These are phyloP conservation scores for Sindora glabra DNA, from an alignment of 306 rosid species.

Conservation along the genomic window DNA sequence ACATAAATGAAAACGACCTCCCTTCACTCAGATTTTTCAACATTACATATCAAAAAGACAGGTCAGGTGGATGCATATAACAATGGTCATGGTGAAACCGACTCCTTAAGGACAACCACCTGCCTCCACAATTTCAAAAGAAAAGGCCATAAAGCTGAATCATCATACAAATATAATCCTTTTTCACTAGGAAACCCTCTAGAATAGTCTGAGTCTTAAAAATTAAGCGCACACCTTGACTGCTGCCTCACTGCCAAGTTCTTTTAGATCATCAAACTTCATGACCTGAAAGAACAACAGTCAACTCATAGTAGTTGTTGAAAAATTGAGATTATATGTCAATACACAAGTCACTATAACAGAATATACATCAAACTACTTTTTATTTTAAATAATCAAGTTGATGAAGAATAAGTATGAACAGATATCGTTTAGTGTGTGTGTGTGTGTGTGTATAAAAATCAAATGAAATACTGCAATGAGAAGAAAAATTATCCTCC, in stretches of 20 bases:
- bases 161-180: too few relatives aligned
- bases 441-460: too few relatives aligned
- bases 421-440: too few relatives aligned
- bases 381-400: not conserved
- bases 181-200: too few relatives aligned
- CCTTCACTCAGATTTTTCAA: not conserved
- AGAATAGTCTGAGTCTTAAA: too few relatives aligned
- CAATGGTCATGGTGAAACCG: not conserved
- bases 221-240: conserved; percentile 58
- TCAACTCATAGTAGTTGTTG: conserved; percentile 4
- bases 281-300: conserved; percentile 55
- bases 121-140: too few relatives aligned
- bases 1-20: not conserved
- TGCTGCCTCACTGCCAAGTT: conserved; percentile 77
- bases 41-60: not conserved
- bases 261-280: conserved; percentile 97
- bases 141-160: too few relatives aligned
- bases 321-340: not conserved
- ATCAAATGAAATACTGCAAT: too few relatives aligned
- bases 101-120: not conserved
- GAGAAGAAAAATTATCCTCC: too few relatives aligned
- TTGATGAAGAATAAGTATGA: not conserved
- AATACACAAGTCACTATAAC: not conserved
- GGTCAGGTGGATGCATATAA: too few relatives aligned
- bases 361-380: not conserved